Evolutionary conservation across 352 stramenopile genomes (phyloP), one percentile per base, ranked within the genome.

Genomic region (Phytophthora lateralis): DNA sequence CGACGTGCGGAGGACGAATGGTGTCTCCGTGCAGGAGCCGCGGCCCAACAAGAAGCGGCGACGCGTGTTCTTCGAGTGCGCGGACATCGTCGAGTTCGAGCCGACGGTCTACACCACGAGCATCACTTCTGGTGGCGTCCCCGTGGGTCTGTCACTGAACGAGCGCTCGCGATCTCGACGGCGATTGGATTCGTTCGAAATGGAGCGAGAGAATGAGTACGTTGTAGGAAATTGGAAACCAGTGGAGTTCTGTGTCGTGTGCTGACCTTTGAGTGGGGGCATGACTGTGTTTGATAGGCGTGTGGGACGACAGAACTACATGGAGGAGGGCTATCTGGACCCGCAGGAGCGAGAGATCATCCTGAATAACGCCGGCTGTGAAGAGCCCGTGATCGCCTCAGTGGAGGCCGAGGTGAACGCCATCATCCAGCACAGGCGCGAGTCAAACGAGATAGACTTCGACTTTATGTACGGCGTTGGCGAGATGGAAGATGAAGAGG

Each of bases 71-170:
- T 94, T 94, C 58, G 85, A 94, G 66, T 75, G 76, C 10, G 85
- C 85, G 1, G 85, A 94, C n/a, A 92, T 94, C 35, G 82, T 92
- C 43, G 85, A 94, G 71, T 94, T 94, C 35, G 85, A 94, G 63
- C 85, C 85, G 4, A 94, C 85, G 9, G 66, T 91, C 15, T 92
- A 85, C 75, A 94, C 85, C 15, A 94, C 85, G 21, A 85, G 75
- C 4, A 76, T 94, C 49, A 94, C 85, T 42, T 94, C 85, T 0
- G 82, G 85, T 10, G 85, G 85, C 32, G 82, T 93, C 27, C 85
- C 85, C 35, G 67, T 93, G 20, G 85, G 85, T 1, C 73, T 93
- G 69, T 93, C 85, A 48, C 69, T 91, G 26, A 82, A 89, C 50
- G 85, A 93, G 54, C 80, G 85, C 32, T 90, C 82, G 32, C 77